phyloP scores from a whole-genome alignment of 306 rosid species.

The Dicorynia guianensis region DNA sequence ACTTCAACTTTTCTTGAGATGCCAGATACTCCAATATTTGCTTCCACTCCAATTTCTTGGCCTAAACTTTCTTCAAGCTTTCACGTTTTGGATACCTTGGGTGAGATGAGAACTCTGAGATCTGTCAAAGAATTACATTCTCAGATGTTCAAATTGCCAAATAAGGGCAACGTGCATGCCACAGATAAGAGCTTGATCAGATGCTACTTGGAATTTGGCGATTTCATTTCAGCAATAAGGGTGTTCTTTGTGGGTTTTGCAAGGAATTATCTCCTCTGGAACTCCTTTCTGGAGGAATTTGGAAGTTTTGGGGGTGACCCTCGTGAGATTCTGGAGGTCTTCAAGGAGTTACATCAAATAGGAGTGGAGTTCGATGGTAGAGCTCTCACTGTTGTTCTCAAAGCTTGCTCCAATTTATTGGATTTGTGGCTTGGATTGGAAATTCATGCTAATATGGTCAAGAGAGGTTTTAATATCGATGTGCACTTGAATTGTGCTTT shows the following conservation, averaged over 20 bases:
- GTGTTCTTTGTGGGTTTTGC: slow-evolving; percentile 61
- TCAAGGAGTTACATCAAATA: slow-evolving; percentile 47
- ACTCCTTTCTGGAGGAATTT: slow-evolving; percentile 58
- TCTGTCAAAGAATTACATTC: slow-evolving; percentile 64
- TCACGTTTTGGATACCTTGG: slow-evolving; percentile 40
- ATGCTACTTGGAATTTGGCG: slow-evolving; percentile 63
- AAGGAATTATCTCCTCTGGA: slow-evolving; percentile 55
- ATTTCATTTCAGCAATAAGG: slow-evolving; percentile 59
- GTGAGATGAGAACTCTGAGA: slow-evolving; percentile 50
- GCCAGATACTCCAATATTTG: slow-evolving; percentile 20
- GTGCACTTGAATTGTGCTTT: slow-evolving; percentile 63
- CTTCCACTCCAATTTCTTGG: slow-evolving; percentile 47
- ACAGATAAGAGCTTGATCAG: slow-evolving; percentile 52
- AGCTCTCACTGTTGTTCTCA: slow-evolving; percentile 59
- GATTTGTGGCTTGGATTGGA: slow-evolving; percentile 60
- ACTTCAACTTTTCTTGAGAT: slow-evolving; percentile 45
- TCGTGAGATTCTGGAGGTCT: slow-evolving; percentile 52
- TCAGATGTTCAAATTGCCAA: slow-evolving; percentile 57
- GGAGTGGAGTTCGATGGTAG: slow-evolving; percentile 57
- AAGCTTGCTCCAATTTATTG: slow-evolving; percentile 54
- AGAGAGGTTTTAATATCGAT: slow-evolving; percentile 64
- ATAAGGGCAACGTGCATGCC: slow-evolving; percentile 40
- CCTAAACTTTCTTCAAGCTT: slow-evolving; percentile 38
- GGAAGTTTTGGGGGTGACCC: slow-evolving; percentile 59
- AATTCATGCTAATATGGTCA: slow-evolving; percentile 64